phyloP scores from a whole-genome alignment of 176 grass and related monocot genomes.

The Poa annua region DNA sequence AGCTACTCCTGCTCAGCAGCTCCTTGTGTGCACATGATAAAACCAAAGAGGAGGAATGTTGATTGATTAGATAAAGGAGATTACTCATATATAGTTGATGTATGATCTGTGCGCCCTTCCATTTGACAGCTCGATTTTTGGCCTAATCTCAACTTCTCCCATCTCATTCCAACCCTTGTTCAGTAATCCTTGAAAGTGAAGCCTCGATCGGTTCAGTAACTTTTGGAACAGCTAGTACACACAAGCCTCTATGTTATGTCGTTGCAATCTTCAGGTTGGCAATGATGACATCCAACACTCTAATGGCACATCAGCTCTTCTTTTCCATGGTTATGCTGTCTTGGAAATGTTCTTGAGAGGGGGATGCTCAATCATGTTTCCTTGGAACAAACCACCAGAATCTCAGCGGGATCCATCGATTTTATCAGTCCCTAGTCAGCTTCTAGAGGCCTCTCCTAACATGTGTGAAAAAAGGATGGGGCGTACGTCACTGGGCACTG shows the following conservation, averaged over 20 bases:
- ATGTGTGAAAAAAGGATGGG: no score
- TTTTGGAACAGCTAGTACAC: not conserved
- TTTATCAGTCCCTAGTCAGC: not conserved
- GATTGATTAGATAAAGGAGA: no score
- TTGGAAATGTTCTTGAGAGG: not conserved
- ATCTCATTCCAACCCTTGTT: not conserved
- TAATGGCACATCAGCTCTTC: not conserved
- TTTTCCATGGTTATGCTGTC: constrained; percentile 11
- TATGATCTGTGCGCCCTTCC: no score
- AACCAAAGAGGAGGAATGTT: no score
- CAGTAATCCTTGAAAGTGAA: not conserved
- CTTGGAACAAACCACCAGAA: constrained; percentile 10
- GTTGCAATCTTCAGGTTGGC: constrained; percentile 6
- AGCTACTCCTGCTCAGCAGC: no score
- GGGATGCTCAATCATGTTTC: not conserved
- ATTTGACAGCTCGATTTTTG: not conserved
- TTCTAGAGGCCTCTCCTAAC: no score
- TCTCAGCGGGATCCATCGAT: no score
- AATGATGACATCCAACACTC: not conserved
- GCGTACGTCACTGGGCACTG: not conserved
- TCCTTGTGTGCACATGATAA: no score
- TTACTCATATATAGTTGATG: not conserved
- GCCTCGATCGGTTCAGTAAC: not conserved
- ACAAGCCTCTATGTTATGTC: no score
- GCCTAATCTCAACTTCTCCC: not conserved